phyloP scores from a whole-genome alignment of 192 early-diverging fungal species.

The Chytriomyces hyalinus region DNA sequence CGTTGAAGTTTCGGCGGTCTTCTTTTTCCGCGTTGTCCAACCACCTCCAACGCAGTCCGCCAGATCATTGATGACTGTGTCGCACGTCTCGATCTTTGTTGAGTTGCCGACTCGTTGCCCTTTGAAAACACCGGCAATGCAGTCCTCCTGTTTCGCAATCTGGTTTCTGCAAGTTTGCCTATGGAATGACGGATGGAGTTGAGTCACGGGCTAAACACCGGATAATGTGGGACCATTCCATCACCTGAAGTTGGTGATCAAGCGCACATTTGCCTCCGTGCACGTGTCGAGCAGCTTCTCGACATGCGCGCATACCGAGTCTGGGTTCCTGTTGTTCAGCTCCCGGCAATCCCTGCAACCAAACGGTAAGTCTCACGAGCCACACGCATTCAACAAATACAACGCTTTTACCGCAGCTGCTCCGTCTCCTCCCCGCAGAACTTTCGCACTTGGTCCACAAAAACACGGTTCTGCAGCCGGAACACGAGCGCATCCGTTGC shows the following conservation, averaged over 20 bases:
- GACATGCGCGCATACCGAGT: background rate
- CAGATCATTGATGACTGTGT: constrained; percentile 11
- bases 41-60: constrained; percentile 27
- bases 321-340: constrained; percentile 30
- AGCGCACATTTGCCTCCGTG: constrained; percentile 17
- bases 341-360: constrained; percentile 13
- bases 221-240: background rate
- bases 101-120: background rate
- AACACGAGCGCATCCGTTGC: background rate
- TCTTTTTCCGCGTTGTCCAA: constrained; percentile 10
- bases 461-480: constrained; percentile 17
- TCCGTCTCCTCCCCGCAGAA: constrained; percentile 13
- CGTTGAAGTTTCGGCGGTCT: background rate
- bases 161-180: constrained; percentile 16
- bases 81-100: constrained; percentile 3
- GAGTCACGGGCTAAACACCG: background rate
- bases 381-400: background rate
- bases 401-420: background rate
- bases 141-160: constrained; percentile 19
- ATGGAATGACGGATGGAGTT: background rate
- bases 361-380: background rate
- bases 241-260: constrained; percentile 25
- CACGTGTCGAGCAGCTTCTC: constrained; percentile 26
- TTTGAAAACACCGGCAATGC: constrained; percentile 22
- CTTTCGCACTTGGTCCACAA: constrained; percentile 22